These are phyloP conservation scores for Hirsutella thompsonii DNA, from an alignment of 2,329 filamentous ascomycete species.

Conservation along the genomic window DNA sequence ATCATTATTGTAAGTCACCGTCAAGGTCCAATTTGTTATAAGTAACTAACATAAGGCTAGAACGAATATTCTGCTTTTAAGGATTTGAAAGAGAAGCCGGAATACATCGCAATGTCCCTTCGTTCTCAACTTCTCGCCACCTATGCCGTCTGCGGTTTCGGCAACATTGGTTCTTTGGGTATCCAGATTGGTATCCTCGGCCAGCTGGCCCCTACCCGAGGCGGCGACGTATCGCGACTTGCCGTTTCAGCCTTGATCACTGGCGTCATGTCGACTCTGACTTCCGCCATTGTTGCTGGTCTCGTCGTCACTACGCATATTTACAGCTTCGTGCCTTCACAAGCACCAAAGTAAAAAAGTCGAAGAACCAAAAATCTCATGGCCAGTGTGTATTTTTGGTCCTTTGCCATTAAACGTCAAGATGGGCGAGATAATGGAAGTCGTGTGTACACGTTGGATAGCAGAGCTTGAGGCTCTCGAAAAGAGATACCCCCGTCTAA, in stretches of 20 bases:
- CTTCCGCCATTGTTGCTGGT: conserved; percentile 64
- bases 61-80: conserved; percentile 73
- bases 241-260: conserved; percentile 67
- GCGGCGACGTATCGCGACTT: conserved; percentile 62
- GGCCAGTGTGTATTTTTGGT: too few relatives aligned
- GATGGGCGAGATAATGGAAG: too few relatives aligned
- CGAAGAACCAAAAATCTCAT: too few relatives aligned
- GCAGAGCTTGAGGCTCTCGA: too few relatives aligned
- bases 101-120: conserved; percentile 46
- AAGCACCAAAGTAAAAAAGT: background rate
- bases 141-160: conserved; percentile 73
- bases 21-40: background rate
- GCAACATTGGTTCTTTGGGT: conserved; percentile 77
- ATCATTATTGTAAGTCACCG: conserved; percentile 49
- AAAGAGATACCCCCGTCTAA: too few relatives aligned
- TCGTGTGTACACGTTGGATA: too few relatives aligned
- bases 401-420: too few relatives aligned
- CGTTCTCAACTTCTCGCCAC: conserved; percentile 73
- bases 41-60: conserved; percentile 11
- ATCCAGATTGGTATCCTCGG: conserved; percentile 82
- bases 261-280: conserved; percentile 68
- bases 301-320: conserved; percentile 50
- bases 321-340: conserved; percentile 3
- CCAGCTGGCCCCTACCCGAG: conserved; percentile 63
- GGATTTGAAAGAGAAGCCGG: conserved; percentile 37